Evolutionary conservation across 768 basidiomycete species (phyloP).

Genomic region (Lactarius akahatsu): DNA sequence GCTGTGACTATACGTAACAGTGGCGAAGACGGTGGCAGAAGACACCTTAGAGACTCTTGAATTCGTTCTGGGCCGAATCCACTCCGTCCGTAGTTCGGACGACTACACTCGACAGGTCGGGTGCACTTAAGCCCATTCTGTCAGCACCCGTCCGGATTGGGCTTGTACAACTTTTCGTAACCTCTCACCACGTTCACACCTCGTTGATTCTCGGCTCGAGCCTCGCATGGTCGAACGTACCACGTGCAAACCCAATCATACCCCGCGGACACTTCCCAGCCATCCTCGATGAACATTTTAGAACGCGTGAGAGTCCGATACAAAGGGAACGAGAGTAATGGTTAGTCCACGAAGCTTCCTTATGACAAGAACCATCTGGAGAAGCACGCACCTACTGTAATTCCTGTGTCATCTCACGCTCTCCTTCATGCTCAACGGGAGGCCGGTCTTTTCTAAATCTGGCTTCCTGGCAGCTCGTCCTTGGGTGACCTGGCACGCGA

Average conservation of each 20-base stretch:
- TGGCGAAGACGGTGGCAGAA: neutral
- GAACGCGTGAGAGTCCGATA: conserved; percentile 1
- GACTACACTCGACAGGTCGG: conserved; percentile 2
- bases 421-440: neutral
- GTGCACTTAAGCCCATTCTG: neutral
- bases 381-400: neutral
- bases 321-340: conserved; percentile 7
- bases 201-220: conserved; percentile 15
- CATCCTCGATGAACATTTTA: neutral
- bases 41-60: neutral
- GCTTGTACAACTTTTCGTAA: neutral
- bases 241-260: conserved; percentile 5
- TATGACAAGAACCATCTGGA: neutral
- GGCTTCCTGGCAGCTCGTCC: no score
- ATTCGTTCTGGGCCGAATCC: neutral
- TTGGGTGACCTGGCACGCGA: neutral
- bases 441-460: neutral
- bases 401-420: conserved; percentile 1
- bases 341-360: neutral
- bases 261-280: conserved; percentile 6
- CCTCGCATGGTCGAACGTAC: conserved; percentile 6
- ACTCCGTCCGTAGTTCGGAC: conserved; percentile 5
- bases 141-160: neutral
- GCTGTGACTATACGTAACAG: neutral
- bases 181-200: conserved; percentile 5